A percentile compares a stretch with the other conserved stretches of the same genome.
phyloP scores from a whole-genome alignment of 345 rosid genomes.

The Schrenkiella parvula region DNA sequence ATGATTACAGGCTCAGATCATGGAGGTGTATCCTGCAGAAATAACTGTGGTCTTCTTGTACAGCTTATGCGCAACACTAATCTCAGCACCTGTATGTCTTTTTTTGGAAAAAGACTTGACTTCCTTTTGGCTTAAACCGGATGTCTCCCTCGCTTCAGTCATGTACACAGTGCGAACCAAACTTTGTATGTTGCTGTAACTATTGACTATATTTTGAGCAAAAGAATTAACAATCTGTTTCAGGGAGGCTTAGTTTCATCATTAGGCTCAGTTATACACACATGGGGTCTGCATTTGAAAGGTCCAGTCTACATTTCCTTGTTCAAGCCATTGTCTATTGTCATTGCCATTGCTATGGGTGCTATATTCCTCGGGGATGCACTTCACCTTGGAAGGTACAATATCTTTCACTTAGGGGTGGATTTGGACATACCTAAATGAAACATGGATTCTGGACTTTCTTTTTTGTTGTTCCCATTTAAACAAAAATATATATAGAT shows the following conservation, averaged over 20 bases:
- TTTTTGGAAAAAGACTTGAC: slow-evolving; percentile 32
- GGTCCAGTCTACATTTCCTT: slow-evolving; percentile 40
- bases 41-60: slow-evolving; percentile 25
- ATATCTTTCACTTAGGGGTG: neutral
- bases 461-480: too few species aligned
- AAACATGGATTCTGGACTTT: too few species aligned
- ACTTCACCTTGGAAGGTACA: slow-evolving; percentile 36
- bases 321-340: slow-evolving; percentile 43
- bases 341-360: slow-evolving; percentile 36
- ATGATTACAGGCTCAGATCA: slow-evolving; percentile 34
- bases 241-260: slow-evolving; percentile 24
- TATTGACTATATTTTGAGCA: neutral
- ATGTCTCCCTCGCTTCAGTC: slow-evolving; percentile 25
- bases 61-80: slow-evolving; percentile 21
- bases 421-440: too few species aligned
- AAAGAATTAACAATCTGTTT: neutral
- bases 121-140: slow-evolving; percentile 34
- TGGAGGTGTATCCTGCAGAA: slow-evolving; percentile 42
- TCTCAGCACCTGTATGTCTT: slow-evolving; percentile 38
- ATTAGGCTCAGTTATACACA: slow-evolving; percentile 14
- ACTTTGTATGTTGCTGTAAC: neutral
- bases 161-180: slow-evolving; percentile 36
- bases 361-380: slow-evolving; percentile 36
- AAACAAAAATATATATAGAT: too few species aligned
- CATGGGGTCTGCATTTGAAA: slow-evolving; percentile 37